Conservation (phyloP, 768 basidiomycete genomes). For the Boletus vermiculosoides region DNA sequence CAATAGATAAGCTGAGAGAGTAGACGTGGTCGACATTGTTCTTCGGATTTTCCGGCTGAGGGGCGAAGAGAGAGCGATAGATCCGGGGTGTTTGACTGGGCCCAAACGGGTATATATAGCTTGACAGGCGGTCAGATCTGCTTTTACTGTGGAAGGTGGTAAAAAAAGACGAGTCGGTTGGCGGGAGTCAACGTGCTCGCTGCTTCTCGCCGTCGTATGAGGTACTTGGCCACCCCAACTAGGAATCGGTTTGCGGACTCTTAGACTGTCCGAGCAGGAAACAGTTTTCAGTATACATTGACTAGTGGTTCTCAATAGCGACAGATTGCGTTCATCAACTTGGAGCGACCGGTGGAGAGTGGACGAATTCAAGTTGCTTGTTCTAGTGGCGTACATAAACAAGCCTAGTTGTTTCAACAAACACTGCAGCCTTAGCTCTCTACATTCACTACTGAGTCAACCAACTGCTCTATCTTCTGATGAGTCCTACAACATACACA, state of each 20-base stretch:
- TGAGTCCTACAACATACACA: not conserved
- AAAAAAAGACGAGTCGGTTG: not conserved
- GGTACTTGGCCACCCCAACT: not conserved
- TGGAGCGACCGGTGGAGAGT: not conserved
- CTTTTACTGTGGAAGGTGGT: not conserved
- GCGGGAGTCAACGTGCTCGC: not conserved
- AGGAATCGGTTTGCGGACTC: not conserved
- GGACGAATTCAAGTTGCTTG: not conserved
- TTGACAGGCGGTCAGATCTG: not conserved
- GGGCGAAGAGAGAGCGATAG: not conserved
- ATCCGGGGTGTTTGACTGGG: not conserved
- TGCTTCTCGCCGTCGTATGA: not conserved
- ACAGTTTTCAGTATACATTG: not conserved
- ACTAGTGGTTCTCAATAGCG: not conserved
- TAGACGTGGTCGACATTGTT: constrained; percentile 22
- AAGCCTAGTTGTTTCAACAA: not conserved
- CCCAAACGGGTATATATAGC: not conserved
- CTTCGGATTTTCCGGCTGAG: constrained; percentile 1
- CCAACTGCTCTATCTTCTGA: not conserved
- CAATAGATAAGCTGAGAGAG: constrained; percentile 41
- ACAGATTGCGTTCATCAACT: not conserved
- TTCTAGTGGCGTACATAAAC: constrained; percentile 7
- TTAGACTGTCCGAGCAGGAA: not conserved
- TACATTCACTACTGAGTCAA: not conserved
- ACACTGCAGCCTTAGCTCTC: no score